phyloP scores from a whole-genome alignment of 495 filamentous ascomycete species.

The Aspergillus wentii region DNA sequence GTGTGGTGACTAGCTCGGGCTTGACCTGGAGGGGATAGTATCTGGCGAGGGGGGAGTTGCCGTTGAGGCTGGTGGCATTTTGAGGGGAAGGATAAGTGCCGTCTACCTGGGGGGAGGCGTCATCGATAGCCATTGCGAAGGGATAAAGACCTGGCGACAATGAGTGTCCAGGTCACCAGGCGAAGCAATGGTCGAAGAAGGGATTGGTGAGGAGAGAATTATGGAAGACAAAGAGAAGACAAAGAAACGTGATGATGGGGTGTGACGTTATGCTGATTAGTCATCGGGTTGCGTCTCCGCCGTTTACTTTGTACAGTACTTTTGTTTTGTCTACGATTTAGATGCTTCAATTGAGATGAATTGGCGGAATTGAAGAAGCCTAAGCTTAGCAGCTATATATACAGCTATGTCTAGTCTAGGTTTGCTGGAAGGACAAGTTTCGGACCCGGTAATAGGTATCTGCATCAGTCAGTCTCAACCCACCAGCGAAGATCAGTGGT shows the following conservation, averaged over 20 bases:
- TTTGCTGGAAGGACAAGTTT: slow-evolving; percentile 9
- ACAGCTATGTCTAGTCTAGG: slow-evolving; percentile 1
- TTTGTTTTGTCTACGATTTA: no score
- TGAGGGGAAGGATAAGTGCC: not conserved
- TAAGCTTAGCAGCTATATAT: slow-evolving; percentile 5
- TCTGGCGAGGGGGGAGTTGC: slow-evolving; percentile 9
- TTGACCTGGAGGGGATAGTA: slow-evolving; percentile 12
- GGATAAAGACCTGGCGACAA: slow-evolving; percentile 1
- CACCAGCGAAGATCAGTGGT: no score
- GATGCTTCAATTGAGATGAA: no score
- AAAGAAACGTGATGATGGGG: no score
- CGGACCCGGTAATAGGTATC: slow-evolving; percentile 9
- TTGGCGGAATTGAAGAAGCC: slow-evolving; percentile 1
- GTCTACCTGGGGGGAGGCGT: slow-evolving; percentile 18
- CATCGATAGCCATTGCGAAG: slow-evolving; percentile 7
- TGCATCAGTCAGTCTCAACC: slow-evolving; percentile 1
- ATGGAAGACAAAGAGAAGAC: no score
- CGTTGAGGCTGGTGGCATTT: slow-evolving; percentile 3
- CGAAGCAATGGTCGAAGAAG: no score
- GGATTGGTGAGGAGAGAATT: no score
- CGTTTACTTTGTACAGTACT: no score
- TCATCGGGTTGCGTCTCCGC: no score
- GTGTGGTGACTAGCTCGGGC: slow-evolving; percentile 13
- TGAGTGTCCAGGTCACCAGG: no score
- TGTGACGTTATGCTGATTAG: no score